A percentile compares a stretch with the other conserved stretches of the same genome.
These are phyloP conservation scores for Millerozyma miso DNA, from an alignment of 805 yeast species.

Conservation along the genomic window DNA sequence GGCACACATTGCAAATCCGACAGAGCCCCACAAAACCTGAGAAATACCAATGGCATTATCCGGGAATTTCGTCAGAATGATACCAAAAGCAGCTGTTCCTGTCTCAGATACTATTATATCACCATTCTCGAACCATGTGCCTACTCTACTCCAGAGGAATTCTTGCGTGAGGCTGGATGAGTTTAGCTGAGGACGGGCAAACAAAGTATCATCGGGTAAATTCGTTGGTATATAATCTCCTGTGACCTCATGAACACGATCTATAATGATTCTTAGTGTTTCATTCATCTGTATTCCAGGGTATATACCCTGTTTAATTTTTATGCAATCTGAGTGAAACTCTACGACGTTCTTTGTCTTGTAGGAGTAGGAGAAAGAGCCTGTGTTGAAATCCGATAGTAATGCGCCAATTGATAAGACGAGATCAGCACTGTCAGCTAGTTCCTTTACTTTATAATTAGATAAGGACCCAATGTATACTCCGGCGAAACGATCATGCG, in stretches of 20 bases:
- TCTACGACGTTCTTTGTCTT: constrained; percentile 71
- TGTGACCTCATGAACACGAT: constrained; percentile 17
- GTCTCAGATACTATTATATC: constrained; percentile 64
- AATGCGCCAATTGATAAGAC: constrained; percentile 77
- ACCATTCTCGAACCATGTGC: constrained; percentile 55
- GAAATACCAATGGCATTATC: constrained; percentile 55
- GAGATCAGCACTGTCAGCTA: constrained; percentile 72
- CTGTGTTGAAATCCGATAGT: constrained; percentile 86
- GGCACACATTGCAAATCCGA: constrained; percentile 63
- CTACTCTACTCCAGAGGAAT: constrained; percentile 58
- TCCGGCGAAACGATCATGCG: constrained; percentile 72
- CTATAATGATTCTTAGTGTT: constrained; percentile 23
- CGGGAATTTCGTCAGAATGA: constrained; percentile 59
- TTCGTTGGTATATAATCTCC: constrained; percentile 44
- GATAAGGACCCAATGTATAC: constrained; percentile 83
- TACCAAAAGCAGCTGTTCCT: constrained; percentile 69
- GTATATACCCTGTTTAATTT: constrained; percentile 65
- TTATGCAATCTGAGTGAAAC: constrained; percentile 74
- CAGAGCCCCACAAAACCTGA: constrained; percentile 69
- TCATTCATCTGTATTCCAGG: constrained; percentile 70
- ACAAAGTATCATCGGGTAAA: constrained; percentile 45
- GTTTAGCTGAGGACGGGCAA: constrained; percentile 21
- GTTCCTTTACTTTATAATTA: constrained; percentile 62
- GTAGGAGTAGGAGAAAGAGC: constrained; percentile 75
- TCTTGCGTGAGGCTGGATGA: constrained; percentile 48